Conservation (phyloP, 306 rosid species). For the Fagus crenata region DNA sequence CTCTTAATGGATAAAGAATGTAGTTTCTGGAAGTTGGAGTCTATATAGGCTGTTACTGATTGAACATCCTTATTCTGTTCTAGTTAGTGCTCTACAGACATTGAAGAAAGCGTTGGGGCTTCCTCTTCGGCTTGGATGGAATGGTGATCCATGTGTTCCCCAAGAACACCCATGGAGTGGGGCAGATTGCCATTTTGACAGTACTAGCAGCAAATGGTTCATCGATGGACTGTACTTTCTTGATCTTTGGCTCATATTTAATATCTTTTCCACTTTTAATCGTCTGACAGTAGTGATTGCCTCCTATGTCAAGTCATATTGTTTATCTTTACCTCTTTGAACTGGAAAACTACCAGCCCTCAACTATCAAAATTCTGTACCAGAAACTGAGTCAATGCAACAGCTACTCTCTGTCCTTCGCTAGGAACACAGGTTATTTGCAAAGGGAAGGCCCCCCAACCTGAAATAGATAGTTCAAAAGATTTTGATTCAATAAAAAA, state of each 20-base stretch:
- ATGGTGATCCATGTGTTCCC: constrained; percentile 99
- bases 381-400: background rate
- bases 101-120: constrained; percentile 81
- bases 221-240: constrained; percentile 85
- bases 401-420: background rate
- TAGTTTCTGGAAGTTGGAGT: constrained; percentile 26
- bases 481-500: too few species aligned
- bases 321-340: background rate
- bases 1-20: background rate
- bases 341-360: background rate
- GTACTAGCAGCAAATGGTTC: constrained; percentile 67
- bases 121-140: constrained; percentile 94
- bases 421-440: background rate
- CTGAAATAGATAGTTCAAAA: too few species aligned
- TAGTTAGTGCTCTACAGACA: constrained; percentile 77
- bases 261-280: constrained; percentile 26
- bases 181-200: constrained; percentile 76
- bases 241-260: constrained; percentile 29
- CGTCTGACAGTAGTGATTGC: constrained; percentile 12
- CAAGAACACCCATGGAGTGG: constrained; percentile 98
- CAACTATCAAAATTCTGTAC: background rate
- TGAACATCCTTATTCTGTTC: constrained; percentile 29
- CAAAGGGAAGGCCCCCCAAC: background rate
- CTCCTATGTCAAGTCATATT: constrained; percentile 12
- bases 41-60: background rate